phyloP scores from a whole-genome alignment of 768 basidiomycete genomes.

The Hericium alpestre region DNA sequence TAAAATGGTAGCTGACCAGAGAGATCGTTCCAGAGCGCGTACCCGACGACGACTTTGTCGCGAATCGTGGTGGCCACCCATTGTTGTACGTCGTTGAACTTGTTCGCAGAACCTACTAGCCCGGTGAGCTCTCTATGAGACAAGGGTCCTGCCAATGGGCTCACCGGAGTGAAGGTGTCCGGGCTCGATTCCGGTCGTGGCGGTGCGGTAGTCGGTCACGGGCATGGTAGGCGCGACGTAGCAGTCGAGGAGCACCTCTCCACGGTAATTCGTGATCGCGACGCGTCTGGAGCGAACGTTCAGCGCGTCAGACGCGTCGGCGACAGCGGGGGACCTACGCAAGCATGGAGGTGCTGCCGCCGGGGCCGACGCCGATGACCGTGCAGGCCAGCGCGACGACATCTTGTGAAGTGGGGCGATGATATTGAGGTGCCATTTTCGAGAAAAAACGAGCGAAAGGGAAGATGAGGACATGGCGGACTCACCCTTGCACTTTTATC shows the following conservation, averaged over 20 bases:
- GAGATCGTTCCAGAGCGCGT: constrained; percentile 72
- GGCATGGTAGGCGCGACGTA: constrained; percentile 57
- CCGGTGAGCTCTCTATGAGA: neutral
- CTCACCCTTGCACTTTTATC: neutral
- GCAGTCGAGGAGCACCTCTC: constrained; percentile 48
- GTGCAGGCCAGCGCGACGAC: constrained; percentile 48
- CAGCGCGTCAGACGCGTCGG: neutral
- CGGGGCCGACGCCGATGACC: constrained; percentile 66
- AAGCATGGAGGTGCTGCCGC: constrained; percentile 73
- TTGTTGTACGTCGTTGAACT: constrained; percentile 58
- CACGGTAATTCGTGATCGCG: constrained; percentile 28
- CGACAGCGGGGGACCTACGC: constrained; percentile 41
- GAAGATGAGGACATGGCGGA: neutral
- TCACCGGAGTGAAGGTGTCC: constrained; percentile 30
- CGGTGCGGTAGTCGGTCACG: constrained; percentile 66
- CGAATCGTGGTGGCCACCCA: constrained; percentile 54
- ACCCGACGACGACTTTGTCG: constrained; percentile 65
- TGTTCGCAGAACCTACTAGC: constrained; percentile 30
- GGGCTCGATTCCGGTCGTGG: constrained; percentile 45
- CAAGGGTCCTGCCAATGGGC: constrained; percentile 7
- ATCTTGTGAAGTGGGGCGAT: constrained; percentile 27
- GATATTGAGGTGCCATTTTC: constrained; percentile 16
- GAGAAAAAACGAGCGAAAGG: constrained; percentile 5
- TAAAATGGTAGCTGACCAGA: constrained; percentile 39
- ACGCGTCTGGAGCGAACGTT: constrained; percentile 29